phyloP scores from a whole-genome alignment of 2,329 filamentous ascomycete species.

The Metarhizium brunneum region DNA sequence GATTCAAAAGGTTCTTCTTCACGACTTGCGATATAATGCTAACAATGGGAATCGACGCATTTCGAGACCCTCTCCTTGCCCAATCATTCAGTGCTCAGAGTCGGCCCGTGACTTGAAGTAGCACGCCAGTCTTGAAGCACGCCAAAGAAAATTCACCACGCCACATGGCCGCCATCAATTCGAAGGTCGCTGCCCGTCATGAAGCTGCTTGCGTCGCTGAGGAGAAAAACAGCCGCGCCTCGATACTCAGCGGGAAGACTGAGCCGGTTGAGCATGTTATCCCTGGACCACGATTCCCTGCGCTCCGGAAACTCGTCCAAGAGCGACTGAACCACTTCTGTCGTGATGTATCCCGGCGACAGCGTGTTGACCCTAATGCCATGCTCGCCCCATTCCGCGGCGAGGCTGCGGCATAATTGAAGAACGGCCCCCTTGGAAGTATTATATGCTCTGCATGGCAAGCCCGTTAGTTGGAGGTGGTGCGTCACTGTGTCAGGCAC shows the following conservation, averaged over 20 bases:
- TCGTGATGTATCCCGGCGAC: conserved; percentile 59
- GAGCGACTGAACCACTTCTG: conserved; percentile 62
- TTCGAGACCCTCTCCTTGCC: too few species aligned
- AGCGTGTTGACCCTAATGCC: conserved; percentile 62
- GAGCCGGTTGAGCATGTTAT: conserved; percentile 63
- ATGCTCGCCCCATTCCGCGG: conserved; percentile 52
- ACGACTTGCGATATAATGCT: too few species aligned
- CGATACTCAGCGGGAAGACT: conserved; percentile 50
- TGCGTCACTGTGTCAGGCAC: too few species aligned
- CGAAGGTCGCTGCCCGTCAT: conserved; percentile 51
- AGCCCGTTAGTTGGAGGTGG: too few species aligned
- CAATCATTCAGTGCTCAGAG: too few species aligned
- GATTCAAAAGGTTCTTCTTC: too few species aligned
- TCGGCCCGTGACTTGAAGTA: too few species aligned
- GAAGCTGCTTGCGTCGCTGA: conserved; percentile 53
- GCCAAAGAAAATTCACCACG: neutral
- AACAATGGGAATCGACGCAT: too few species aligned
- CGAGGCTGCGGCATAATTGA: conserved; percentile 53
- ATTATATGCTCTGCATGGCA: conserved; percentile 55
- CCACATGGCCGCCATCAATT: conserved; percentile 44
- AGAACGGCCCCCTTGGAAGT: conserved; percentile 57
- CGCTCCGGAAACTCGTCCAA: conserved; percentile 59
- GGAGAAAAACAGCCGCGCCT: conserved; percentile 50
- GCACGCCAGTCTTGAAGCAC: too few species aligned
- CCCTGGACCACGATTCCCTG: conserved; percentile 51